These are phyloP conservation scores for Mayamaea pseudoterrestris DNA, from an alignment of 108 stramenopile species.

Conservation along the genomic window DNA sequence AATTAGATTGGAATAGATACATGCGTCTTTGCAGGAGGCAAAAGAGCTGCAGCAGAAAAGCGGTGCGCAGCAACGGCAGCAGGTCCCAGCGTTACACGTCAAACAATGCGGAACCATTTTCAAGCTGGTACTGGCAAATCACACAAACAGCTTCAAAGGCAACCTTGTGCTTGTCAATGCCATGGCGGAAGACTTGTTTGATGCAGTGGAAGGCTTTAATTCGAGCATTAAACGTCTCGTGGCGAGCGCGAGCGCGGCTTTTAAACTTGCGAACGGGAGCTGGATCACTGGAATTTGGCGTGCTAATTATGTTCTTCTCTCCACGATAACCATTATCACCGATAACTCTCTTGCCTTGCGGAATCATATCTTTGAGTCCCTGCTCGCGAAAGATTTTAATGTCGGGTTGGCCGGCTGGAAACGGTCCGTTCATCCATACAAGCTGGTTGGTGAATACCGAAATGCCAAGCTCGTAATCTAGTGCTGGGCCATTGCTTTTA, in stretches of 20 bases:
- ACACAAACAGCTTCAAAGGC: conserved; percentile 26
- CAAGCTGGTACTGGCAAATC: conserved; percentile 26
- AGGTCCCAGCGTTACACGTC: too few relatives aligned
- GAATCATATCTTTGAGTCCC: conserved; percentile 8
- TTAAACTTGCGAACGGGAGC: conserved; percentile 8
- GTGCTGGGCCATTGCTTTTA: conserved; percentile 19
- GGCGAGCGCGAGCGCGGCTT: conserved; percentile 10
- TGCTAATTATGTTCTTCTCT: conserved; percentile 1
- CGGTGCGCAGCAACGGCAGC: too few relatives aligned
- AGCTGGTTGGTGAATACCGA: conserved; percentile 9
- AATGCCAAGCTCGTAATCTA: conserved; percentile 20
- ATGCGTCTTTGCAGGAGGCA: too few relatives aligned
- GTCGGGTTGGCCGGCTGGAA: conserved; percentile 20
- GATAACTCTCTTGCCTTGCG: conserved; percentile 1
- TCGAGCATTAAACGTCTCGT: conserved; percentile 25
- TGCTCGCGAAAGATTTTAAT: conserved; percentile 16
- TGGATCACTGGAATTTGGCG: not conserved
- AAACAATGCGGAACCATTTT: conserved; percentile 19
- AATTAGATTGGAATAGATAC: too few relatives aligned
- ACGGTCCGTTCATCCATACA: conserved; percentile 35
- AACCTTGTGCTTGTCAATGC: conserved; percentile 11
- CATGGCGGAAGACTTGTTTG: conserved; percentile 9
- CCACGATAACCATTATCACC: conserved; percentile 13
- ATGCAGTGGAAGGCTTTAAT: conserved; percentile 21
- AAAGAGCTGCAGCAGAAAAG: too few relatives aligned